Evolutionary conservation across 169 alveolate species (phyloP).

Genomic region (Eimeria acervulina): DNA sequence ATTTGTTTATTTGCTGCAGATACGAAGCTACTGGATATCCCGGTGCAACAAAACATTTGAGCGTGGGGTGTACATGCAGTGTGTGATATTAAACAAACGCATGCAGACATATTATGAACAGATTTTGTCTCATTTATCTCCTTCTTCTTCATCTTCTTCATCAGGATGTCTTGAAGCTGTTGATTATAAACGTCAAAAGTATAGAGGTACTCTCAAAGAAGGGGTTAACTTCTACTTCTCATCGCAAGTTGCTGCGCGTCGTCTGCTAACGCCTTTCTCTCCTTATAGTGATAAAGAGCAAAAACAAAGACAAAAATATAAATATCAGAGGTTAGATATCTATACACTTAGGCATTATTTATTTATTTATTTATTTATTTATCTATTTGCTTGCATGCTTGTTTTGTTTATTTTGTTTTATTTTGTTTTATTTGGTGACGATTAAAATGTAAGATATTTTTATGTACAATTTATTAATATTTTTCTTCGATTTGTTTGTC

Average conservation of each 20-base stretch:
- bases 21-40: too few relatives aligned
- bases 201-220: slow-evolving; percentile 92
- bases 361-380: too few relatives aligned
- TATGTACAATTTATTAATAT: too few relatives aligned
- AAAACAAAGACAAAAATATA: too few relatives aligned
- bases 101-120: slow-evolving; percentile 88
- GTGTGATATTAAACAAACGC: slow-evolving; percentile 87
- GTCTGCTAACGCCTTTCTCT: slow-evolving; percentile 90
- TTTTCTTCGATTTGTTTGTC: too few relatives aligned
- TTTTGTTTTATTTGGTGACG: not conserved
- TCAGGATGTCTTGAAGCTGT: slow-evolving; percentile 90
- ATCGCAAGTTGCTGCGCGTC: slow-evolving; percentile 88
- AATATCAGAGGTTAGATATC: slow-evolving; percentile 86
- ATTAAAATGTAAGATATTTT: too few relatives aligned
- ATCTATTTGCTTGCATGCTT: too few relatives aligned
- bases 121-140: too few relatives aligned
- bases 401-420: too few relatives aligned
- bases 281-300: slow-evolving; percentile 93
- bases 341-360: too few relatives aligned
- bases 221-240: slow-evolving; percentile 93
- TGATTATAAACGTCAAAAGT: slow-evolving; percentile 92
- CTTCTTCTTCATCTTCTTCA: slow-evolving; percentile 90
- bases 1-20: too few relatives aligned
- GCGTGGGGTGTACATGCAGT: slow-evolving; percentile 84
- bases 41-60: slow-evolving; percentile 90